A percentile compares a stretch with the other conserved stretches of the same genome.
These are phyloP conservation scores for Cryptococcus wingfieldii DNA, from an alignment of 1,284 basidiomycete genomes.

Conservation along the genomic window DNA sequence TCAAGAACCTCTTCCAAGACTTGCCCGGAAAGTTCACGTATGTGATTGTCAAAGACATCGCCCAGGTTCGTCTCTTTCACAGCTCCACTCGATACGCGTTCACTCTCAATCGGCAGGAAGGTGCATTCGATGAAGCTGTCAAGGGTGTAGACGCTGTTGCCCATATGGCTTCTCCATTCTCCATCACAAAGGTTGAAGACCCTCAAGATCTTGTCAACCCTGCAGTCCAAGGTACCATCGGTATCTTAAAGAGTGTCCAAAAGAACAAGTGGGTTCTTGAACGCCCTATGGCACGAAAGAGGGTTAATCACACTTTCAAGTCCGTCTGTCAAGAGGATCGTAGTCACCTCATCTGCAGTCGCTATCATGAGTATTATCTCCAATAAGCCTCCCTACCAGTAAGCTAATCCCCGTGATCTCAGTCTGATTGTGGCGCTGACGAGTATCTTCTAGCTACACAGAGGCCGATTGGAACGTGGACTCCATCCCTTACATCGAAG, in stretches of 20 bases:
- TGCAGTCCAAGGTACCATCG: conserved; percentile 61
- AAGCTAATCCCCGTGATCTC: conserved; percentile 39
- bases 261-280: conserved; percentile 52
- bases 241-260: conserved; percentile 56
- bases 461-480: conserved; percentile 63
- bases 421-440: conserved; percentile 7
- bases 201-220: conserved; percentile 58
- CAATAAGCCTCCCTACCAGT: conserved; percentile 55
- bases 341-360: conserved; percentile 53
- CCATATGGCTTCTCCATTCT: conserved; percentile 32
- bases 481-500: conserved; percentile 54
- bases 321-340: conserved; percentile 58
- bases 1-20: no score
- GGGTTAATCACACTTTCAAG: conserved; percentile 18
- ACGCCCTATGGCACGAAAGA: neutral
- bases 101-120: conserved; percentile 48
- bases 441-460: conserved; percentile 19
- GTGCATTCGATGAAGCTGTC: conserved; percentile 64
- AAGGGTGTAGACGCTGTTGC: conserved; percentile 60
- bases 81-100: no score
- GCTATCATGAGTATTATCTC: neutral
- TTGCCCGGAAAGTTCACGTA: no score
- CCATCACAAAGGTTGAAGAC: conserved; percentile 35
- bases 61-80: no score
- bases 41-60: no score